Evolutionary conservation across 805 yeast species (phyloP).

Genomic region (Kodamaea laetipori): DNA sequence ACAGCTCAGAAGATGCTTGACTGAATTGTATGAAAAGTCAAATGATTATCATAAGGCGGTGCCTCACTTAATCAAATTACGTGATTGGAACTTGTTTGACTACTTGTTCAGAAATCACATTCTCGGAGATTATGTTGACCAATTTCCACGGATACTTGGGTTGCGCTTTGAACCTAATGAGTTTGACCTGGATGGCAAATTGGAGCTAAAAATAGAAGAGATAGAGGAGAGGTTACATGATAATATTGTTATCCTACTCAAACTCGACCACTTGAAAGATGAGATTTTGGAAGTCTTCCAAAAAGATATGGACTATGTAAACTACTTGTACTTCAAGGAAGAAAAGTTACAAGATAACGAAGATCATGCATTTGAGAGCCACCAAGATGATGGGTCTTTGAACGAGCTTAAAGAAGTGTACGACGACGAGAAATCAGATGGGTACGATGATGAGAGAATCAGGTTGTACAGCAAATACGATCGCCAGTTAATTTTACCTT

Average conservation of each 20-base stretch:
- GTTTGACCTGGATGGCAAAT: conserved; percentile 20
- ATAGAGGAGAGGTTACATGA: conserved; percentile 43
- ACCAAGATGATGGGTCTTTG: conserved; percentile 21
- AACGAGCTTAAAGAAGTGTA: neutral
- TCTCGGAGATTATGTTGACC: conserved; percentile 47
- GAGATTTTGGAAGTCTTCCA: conserved; percentile 51
- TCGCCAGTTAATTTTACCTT: conserved; percentile 55
- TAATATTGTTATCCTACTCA: conserved; percentile 57
- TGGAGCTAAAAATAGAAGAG: conserved; percentile 40
- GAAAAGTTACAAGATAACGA: conserved; percentile 4
- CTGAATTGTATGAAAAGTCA: conserved; percentile 56
- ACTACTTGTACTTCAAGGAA: conserved; percentile 65
- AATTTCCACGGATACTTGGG: conserved; percentile 54
- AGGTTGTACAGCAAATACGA: conserved; percentile 65
- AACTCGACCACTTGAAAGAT: conserved; percentile 49
- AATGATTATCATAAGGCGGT: conserved; percentile 66
- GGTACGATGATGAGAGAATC: conserved; percentile 69
- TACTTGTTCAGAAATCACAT: conserved; percentile 67
- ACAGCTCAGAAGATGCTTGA: conserved; percentile 44
- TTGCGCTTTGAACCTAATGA: conserved; percentile 43
- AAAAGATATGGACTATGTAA: conserved; percentile 48
- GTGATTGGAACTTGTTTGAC: conserved; percentile 56
- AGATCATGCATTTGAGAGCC: conserved; percentile 24
- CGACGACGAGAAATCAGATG: conserved; percentile 48
- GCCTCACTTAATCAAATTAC: conserved; percentile 57